Percentiles rank a stretch among this genome's conserved stretches.
Conservation (phyloP, 164 flowering plant genomes). For the Liquidambar formosana region DNA sequence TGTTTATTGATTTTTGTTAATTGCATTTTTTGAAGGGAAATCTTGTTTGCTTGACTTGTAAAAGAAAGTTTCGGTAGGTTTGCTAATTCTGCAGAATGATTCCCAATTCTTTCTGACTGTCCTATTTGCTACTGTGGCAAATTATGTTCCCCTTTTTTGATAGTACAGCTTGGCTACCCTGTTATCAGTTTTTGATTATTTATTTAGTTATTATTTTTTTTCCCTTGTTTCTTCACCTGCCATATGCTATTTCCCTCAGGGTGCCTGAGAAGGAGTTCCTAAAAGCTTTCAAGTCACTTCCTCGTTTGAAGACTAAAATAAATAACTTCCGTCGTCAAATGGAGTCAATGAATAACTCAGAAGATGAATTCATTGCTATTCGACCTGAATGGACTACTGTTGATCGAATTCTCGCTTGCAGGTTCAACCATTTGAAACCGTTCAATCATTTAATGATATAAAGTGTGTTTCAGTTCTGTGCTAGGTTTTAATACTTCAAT, state of each 20-base stretch:
- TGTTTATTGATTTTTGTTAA: neutral
- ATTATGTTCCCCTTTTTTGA: neutral
- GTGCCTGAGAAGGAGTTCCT: constrained; percentile 88
- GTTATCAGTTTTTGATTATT: neutral
- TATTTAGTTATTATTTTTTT: neutral
- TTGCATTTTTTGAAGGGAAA: neutral
- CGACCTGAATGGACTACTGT: constrained; percentile 98
- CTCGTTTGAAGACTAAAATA: constrained; percentile 80
- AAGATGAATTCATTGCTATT: constrained; percentile 86
- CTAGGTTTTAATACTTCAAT: neutral
- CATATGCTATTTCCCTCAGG: constrained; percentile 42
- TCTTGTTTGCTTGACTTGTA: neutral
- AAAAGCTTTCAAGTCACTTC: constrained; percentile 83
- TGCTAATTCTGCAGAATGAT: neutral
- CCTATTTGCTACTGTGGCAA: neutral
- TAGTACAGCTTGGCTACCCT: neutral
- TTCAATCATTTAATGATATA: neutral
- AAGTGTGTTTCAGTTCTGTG: neutral
- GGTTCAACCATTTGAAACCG: constrained; percentile 40
- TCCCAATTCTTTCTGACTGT: too few relatives aligned
- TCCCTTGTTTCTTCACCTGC: neutral
- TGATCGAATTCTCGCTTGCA: constrained; percentile 90
- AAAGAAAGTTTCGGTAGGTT: neutral
- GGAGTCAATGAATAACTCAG: constrained; percentile 55
- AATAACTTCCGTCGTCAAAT: constrained; percentile 83